Percentiles rank a stretch among this genome's conserved stretches.
phyloP scores from a whole-genome alignment of 352 stramenopile species.

The Globisporangium rhizosaccharum region DNA sequence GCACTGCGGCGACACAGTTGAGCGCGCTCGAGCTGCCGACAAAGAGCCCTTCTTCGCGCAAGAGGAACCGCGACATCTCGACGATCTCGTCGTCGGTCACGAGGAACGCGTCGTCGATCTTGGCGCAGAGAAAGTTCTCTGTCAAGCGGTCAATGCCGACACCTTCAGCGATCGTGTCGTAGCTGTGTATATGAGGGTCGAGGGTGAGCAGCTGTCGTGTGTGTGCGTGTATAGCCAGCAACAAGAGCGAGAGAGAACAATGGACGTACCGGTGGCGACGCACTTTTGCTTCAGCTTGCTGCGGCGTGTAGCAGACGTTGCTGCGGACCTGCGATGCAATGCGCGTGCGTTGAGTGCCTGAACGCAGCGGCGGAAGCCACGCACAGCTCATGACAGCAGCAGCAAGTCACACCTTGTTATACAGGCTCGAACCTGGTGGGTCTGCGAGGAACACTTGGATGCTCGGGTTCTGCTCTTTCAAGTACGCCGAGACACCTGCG shows the following conservation, averaged over 20 bases:
- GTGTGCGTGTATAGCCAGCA: too few relatives aligned
- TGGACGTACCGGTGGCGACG: conserved; percentile 75
- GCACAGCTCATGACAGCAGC: background rate
- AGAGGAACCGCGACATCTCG: conserved; percentile 95
- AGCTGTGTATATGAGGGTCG: conserved; percentile 40
- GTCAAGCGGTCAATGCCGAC: conserved; percentile 98
- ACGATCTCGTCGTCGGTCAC: conserved; percentile 95
- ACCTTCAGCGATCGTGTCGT: conserved; percentile 97
- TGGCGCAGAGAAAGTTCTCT: conserved; percentile 91
- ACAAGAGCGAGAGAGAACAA: background rate
- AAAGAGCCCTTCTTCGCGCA: conserved; percentile 95
- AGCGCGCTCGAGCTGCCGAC: conserved; percentile 88
- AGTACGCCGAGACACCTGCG: conserved; percentile 90
- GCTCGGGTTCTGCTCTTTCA: conserved; percentile 87
- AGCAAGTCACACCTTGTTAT: conserved; percentile 82
- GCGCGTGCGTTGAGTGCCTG: background rate
- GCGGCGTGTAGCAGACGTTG: conserved; percentile 93
- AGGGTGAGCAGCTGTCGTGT: background rate
- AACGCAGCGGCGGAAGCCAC: background rate
- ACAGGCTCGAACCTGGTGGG: conserved; percentile 94
- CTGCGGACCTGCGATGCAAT: conserved; percentile 56
- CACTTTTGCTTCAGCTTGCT: conserved; percentile 92
- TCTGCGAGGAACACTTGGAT: conserved; percentile 95
- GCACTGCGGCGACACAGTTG: conserved; percentile 83
- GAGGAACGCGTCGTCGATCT: conserved; percentile 84